Base-by-base conservation (phyloP, 441 rosid genomes). In the Viola pubescens region DNA sequence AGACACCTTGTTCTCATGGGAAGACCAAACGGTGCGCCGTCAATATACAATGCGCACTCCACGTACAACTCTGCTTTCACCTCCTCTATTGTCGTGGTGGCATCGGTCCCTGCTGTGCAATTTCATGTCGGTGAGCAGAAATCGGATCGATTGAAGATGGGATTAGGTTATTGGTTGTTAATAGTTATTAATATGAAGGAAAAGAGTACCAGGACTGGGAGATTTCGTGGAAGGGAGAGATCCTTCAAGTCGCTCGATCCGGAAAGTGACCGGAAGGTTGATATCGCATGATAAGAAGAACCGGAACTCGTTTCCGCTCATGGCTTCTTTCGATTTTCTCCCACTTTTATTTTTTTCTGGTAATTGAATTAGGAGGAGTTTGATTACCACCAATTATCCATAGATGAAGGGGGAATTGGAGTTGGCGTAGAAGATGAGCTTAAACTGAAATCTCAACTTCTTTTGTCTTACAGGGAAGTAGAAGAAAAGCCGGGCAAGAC, bases 231-330 rank as follows among this genome's bases (percentile, higher is more conserved):
- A 66, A 62, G 95, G 89, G 54, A 88, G 59, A 66, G 56, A 63
- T 63, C 99, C 97, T 67, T 88, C 94, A 54, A 94, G 77, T 69
- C 87, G 77, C 75, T 90, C 96, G 63, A 90, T 80, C 14, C 95
- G 89, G 52, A 94, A 88, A 52, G 96, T 86, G 26, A 88, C 87
- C 4, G 97, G 97, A 5, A 81, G 84, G 70, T 94, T 88, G 86
- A 94, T 81, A 72, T 94, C 99, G 79, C 91, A 85, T 14, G 99
- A 90, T 60, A 94, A 69, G 81, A 90, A 90, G 85, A 90, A 90
- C 2, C 97, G 89, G 67, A 90, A 90, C 77, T 90, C 99, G 83
- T 82, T 90, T 44, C 87, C 77, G 19, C 76, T 81, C 97, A 90
- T 90, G 46, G 45, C 59, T 56, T 12, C 19, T 26, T 1, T 26